Evolutionary conservation across 169 alveolate species (phyloP).

Genomic region (Plasmodium berghei): DNA sequence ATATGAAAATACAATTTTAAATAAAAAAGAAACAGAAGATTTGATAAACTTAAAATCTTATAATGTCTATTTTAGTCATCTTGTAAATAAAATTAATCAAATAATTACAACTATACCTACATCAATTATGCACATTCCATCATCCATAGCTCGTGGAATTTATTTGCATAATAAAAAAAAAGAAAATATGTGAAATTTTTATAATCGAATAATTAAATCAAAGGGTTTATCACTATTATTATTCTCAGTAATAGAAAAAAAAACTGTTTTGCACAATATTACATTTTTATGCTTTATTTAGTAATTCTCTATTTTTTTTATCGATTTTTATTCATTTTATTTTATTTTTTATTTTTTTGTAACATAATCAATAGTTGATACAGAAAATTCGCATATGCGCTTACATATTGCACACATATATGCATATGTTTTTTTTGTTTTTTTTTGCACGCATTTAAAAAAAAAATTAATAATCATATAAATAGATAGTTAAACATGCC

Average conservation of each 20-base stretch:
- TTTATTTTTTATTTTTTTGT: conserved; percentile 1
- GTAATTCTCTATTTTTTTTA: neutral
- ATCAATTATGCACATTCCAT: conserved; percentile 60
- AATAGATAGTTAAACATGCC: neutral
- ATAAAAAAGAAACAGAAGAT: conserved; percentile 63
- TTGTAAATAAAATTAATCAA: conserved; percentile 28
- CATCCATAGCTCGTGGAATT: conserved; percentile 66
- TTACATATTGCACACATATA: neutral
- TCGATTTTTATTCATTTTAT: neutral
- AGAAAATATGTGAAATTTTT: neutral
- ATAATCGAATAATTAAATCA: neutral
- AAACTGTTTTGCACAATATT: too few relatives aligned
- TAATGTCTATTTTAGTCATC: conserved; percentile 47
- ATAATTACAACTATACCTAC: conserved; percentile 35
- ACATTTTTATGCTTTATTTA: too few relatives aligned
- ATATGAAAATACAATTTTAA: conserved; percentile 65
- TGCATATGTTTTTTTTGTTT: neutral
- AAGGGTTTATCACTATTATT: neutral
- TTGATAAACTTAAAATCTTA: conserved; percentile 52
- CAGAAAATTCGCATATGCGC: neutral
- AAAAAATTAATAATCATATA: neutral
- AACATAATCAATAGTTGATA: neutral
- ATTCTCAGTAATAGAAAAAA: too few relatives aligned
- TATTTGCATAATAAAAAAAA: conserved; percentile 46
- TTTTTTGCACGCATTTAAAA: too few relatives aligned